Percentiles rank a stretch among this genome's conserved stretches.
Conservation (phyloP, 441 rosid genomes). For the Jatropha podagrica region DNA sequence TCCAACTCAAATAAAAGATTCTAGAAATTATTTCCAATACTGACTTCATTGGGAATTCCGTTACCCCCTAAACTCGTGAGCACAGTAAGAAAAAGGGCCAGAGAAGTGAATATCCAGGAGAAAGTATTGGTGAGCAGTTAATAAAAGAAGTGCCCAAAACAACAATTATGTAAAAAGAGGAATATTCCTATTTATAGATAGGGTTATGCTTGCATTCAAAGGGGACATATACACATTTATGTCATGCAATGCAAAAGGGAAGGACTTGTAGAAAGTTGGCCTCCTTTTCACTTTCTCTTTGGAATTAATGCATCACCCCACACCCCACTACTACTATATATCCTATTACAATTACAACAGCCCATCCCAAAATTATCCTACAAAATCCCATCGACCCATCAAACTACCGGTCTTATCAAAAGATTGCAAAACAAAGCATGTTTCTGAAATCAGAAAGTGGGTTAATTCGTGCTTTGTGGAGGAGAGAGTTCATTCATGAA, state of each 20-base stretch:
- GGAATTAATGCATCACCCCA: slow-evolving; percentile 24
- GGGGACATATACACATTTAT: slow-evolving; percentile 12
- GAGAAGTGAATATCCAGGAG: neutral
- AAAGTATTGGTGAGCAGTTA: neutral
- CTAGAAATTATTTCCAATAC: too few relatives aligned
- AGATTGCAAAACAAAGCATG: slow-evolving; percentile 21
- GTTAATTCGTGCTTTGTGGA: neutral
- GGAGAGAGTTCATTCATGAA: too few relatives aligned
- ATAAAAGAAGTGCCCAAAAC: neutral
- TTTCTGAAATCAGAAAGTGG: neutral
- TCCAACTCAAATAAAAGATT: too few relatives aligned
- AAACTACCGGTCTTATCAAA: slow-evolving; percentile 24
- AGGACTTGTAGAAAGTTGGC: slow-evolving; percentile 35
- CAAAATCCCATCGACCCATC: slow-evolving; percentile 22
- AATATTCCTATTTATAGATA: slow-evolving; percentile 29
- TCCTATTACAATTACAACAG: too few relatives aligned
- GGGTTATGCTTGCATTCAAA: slow-evolving; percentile 21
- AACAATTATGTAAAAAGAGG: neutral
- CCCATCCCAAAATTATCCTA: slow-evolving; percentile 1
- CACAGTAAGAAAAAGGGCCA: too few relatives aligned
- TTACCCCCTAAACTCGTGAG: too few relatives aligned
- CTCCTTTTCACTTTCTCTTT: slow-evolving; percentile 31
- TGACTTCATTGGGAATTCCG: too few relatives aligned
- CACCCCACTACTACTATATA: neutral
- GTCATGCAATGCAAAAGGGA: slow-evolving; percentile 30